Percentiles rank a stretch among this genome's conserved stretches.
Evolutionary conservation across 2,329 filamentous ascomycete genomes (phyloP).

Genomic region (Verticillium zaregamsianum): DNA sequence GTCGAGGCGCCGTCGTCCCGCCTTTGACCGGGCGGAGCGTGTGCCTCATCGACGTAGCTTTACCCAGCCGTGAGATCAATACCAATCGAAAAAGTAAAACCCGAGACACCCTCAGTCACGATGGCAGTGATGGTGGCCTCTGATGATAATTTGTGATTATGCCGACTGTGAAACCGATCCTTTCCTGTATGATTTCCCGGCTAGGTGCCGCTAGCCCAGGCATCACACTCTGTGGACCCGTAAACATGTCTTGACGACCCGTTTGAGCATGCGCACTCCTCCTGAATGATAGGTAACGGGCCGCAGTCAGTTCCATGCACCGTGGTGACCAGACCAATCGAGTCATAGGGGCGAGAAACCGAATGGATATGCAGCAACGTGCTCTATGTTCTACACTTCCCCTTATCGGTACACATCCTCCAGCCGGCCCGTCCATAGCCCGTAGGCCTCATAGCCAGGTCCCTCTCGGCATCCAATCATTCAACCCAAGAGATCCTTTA

Average conservation of each 20-base stretch:
- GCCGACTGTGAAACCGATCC: too few species aligned
- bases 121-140: background rate
- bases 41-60: background rate
- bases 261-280: too few species aligned
- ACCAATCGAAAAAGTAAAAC: background rate
- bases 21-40: background rate
- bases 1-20: background rate
- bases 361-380: conserved; percentile 12
- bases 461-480: conserved; percentile 14
- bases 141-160: background rate
- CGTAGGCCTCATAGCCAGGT: background rate
- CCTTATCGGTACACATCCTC: conserved; percentile 12
- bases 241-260: too few species aligned
- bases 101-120: background rate
- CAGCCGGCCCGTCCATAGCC: background rate
- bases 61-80: background rate
- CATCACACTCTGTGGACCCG: too few species aligned
- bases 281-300: too few species aligned
- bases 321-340: background rate
- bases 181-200: too few species aligned
- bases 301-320: background rate
- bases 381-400: conserved; percentile 14
- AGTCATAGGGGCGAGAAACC: background rate
- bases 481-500: conserved; percentile 22
- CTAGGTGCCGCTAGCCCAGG: too few species aligned